Base-by-base conservation (phyloP, 352 stramenopile species). In the Pythium apleroticum region DNA sequence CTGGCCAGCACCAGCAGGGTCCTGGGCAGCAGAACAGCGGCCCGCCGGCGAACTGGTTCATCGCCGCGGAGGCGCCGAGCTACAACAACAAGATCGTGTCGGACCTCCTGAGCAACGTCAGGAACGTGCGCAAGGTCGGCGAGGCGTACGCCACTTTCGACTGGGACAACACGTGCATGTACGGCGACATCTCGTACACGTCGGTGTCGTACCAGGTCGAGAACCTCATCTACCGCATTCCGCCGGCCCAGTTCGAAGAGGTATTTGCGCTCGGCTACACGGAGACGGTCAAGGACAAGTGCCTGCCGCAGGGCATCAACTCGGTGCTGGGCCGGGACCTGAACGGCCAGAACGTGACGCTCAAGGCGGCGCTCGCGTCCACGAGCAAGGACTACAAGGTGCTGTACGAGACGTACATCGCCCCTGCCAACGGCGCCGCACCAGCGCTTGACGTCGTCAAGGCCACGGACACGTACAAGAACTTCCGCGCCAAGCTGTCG, bases 131-230 rank as follows among this genome's bases (percentile, higher is more conserved):
- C 27, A 59, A 24, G 7, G 41, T 69, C 11, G 69, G 77, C n/a
- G 68, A 82, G 68, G 72, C 69, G 30, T 88, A 84, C 63, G 75
- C 69, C 25, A 70, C 82, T 41, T 86, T 86, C 56, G 79, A 86
- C 64, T 86, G 79, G 79, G 79, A 88, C 62, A 86, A 86, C 69
- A 88, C 79, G 63, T 84, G 77, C 73, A 84, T 83, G 73, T 88
- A 68, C 63, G 77, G 79, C 45, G 77, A 88, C 68, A 86, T 88
- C 56, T 84, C 75, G 71, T 86, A 88, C 73, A 86, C 79, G 27
- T 83, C 75, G 10, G 71, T 86, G 22, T 75, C 71, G 56, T 88
- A 84, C 72, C 77, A 88, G 46, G 69, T 88, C 45, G 69, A 84
- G 55, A 84, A 69, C 49, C 69, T 88, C 28, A 66, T 81, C 61